phyloP scores from a whole-genome alignment of 768 basidiomycete species.

The Amanita polypyramis region DNA sequence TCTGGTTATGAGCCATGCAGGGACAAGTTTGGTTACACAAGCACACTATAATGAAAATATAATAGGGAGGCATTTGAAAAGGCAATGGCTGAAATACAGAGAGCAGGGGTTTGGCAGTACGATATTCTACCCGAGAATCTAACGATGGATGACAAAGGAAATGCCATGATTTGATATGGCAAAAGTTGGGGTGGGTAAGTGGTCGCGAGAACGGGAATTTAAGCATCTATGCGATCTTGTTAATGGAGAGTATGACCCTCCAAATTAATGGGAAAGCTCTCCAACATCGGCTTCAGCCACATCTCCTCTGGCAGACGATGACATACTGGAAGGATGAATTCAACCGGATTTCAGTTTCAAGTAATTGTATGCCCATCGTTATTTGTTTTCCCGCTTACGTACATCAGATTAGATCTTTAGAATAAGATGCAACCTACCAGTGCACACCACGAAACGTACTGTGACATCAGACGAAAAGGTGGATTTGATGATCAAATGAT shows the following conservation, averaged over 20 bases:
- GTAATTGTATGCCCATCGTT: neutral
- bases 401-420: too few relatives aligned
- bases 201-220: neutral
- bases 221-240: neutral
- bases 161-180: neutral
- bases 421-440: too few relatives aligned
- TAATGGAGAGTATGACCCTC: neutral
- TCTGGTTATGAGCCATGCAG: neutral
- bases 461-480: too few relatives aligned
- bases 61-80: neutral
- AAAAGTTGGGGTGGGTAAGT: neutral
- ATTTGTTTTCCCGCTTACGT: neutral
- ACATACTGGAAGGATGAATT: neutral
- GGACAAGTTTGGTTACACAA: neutral
- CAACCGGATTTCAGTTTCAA: neutral
- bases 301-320: neutral
- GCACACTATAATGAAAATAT: neutral
- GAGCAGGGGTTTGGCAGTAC: neutral
- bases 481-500: too few relatives aligned
- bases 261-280: neutral
- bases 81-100: neutral
- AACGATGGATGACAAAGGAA: neutral
- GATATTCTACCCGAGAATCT: constrained; percentile 2
- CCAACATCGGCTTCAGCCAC: neutral
- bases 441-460: too few relatives aligned